phyloP scores from a whole-genome alignment of 225 moss, liverwort and hornwort genomes.

The Neckera pumila region DNA sequence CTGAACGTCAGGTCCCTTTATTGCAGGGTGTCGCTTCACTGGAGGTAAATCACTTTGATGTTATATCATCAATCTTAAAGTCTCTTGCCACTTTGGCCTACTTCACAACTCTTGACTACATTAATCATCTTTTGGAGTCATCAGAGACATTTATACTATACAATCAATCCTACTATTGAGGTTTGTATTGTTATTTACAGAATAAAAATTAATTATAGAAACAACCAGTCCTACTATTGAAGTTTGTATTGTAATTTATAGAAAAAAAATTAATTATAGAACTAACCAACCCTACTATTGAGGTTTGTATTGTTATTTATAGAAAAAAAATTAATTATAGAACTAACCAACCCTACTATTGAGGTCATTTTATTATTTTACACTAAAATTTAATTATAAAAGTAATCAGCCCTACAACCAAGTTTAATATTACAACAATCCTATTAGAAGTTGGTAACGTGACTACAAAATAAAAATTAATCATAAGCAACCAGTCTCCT shows the following conservation, averaged over 20 bases:
- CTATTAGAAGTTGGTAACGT: accelerated
- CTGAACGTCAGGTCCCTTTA: constrained; percentile 7
- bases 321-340: too few relatives aligned
- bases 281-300: background rate
- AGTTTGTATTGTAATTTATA: too few relatives aligned
- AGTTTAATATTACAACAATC: background rate
- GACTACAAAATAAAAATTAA: background rate
- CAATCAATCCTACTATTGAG: background rate
- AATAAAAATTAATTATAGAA: background rate
- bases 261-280: background rate
- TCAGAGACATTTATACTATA: accelerated
- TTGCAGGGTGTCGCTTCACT: background rate
- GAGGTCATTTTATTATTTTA: background rate
- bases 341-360: background rate
- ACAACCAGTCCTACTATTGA: too few relatives aligned
- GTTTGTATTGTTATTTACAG: background rate
- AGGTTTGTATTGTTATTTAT: background rate
- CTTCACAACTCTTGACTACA: background rate
- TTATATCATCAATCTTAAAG: background rate
- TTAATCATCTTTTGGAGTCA: background rate
- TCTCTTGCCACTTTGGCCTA: background rate
- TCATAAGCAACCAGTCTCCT: background rate
- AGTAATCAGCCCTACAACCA: accelerated
- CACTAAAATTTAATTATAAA: background rate
- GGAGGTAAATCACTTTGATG: background rate